Conservation (phyloP, 1,284 basidiomycete genomes). For the Sporisorium scitamineum region DNA sequence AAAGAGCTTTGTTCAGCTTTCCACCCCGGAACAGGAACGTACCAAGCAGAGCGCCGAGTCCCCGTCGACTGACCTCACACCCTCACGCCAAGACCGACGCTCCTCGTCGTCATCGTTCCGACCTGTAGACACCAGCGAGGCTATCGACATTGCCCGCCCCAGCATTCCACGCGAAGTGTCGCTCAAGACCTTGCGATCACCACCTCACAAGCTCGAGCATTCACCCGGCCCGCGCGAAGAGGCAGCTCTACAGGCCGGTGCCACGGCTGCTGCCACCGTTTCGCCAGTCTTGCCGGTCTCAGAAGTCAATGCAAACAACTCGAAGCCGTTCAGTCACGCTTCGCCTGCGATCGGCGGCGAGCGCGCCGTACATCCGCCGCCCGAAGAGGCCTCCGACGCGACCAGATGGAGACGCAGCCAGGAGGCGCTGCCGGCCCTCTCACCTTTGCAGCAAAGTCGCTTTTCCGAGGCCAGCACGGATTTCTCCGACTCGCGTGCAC, state of each 20-base stretch:
- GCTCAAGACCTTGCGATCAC: conserved; percentile 34
- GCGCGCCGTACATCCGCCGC: conserved; percentile 17
- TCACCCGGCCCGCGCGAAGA: conserved; percentile 33
- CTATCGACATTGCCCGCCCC: conserved; percentile 1
- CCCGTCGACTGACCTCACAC: conserved; percentile 5
- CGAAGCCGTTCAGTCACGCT: background rate
- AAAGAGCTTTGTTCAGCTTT: conserved; percentile 27
- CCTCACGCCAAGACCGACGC: conserved; percentile 4
- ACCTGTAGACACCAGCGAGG: background rate
- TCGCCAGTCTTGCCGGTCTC: conserved; percentile 8
- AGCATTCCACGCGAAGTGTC: conserved; percentile 32
- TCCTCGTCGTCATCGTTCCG: background rate
- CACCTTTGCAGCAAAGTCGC: conserved; percentile 43
- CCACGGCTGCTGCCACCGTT: conserved; percentile 18
- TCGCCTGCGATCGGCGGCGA: conserved; percentile 30
- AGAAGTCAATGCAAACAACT: background rate
- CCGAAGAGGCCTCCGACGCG: conserved; percentile 15
- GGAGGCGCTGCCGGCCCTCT: conserved; percentile 27
- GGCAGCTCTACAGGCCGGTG: conserved; percentile 38
- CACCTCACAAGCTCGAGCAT: conserved; percentile 35
- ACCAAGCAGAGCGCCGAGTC: conserved; percentile 13
- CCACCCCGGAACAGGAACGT: conserved; percentile 19
- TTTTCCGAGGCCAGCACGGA: conserved; percentile 54
- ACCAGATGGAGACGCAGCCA: conserved; percentile 31
- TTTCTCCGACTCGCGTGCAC: conserved; percentile 38